Conservation (phyloP, 176 grass and related monocot species). For the Tuctoria greenei region DNA sequence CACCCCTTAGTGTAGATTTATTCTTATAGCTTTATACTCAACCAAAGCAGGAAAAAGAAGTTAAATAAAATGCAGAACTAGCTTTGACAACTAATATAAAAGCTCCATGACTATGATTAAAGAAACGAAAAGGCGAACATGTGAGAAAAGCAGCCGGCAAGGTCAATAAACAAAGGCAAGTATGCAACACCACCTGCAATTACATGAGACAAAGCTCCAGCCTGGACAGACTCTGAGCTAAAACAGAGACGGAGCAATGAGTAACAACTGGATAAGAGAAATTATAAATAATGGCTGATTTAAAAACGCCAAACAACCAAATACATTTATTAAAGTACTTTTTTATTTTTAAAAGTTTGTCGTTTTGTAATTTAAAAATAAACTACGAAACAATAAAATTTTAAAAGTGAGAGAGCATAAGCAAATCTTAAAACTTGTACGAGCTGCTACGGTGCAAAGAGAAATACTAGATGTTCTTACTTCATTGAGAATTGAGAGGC, state of each 20-base stretch:
- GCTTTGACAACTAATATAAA: slow-evolving; percentile 20
- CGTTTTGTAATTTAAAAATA: too few relatives aligned
- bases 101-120: background rate
- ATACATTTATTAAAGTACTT: background rate
- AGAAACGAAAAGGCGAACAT: slow-evolving; percentile 1
- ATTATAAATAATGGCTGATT: background rate
- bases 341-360: too few relatives aligned
- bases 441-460: background rate
- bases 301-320: background rate
- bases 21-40: background rate
- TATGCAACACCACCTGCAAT: slow-evolving; percentile 17
- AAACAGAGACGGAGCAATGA: background rate
- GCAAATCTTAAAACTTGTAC: background rate
- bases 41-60: background rate
- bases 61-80: background rate
- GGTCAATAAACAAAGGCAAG: slow-evolving; percentile 25
- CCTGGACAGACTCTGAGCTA: background rate
- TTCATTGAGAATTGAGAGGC: slow-evolving; percentile 18
- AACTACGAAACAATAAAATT: too few relatives aligned
- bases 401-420: too few relatives aligned
- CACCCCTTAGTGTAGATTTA: background rate
- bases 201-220: slow-evolving; percentile 7
- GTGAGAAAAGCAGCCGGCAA: background rate
- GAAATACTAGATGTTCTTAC: background rate
- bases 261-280: background rate